Evolutionary conservation across 352 stramenopile genomes (phyloP).

Genomic region (Pythium phragmiticola): DNA sequence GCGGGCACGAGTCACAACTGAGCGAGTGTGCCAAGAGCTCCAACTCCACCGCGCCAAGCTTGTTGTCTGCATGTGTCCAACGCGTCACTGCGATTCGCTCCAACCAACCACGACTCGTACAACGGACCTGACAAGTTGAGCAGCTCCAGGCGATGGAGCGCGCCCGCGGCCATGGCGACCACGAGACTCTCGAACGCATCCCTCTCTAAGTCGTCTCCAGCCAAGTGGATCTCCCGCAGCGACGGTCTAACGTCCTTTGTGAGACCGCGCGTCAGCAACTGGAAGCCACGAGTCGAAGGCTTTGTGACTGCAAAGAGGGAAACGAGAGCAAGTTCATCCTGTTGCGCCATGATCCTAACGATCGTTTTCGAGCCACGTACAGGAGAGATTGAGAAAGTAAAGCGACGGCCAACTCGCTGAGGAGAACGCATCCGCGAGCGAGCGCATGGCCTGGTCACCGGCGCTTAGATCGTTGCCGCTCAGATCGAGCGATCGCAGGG

Average conservation of each 20-base stretch:
- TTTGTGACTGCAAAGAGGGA: conserved; percentile 14
- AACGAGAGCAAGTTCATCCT: not conserved
- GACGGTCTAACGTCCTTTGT: not conserved
- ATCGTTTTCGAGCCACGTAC: conserved; percentile 8
- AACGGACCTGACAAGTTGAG: conserved; percentile 24
- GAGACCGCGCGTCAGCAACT: conserved; percentile 7
- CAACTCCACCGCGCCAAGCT: conserved; percentile 15
- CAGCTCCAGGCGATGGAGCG: conserved; percentile 3
- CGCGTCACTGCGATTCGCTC: not conserved
- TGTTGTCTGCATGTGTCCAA: conserved; percentile 9
- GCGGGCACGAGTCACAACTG: conserved; percentile 12
- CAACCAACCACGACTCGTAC: not conserved
- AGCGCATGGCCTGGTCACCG: conserved; percentile 3
- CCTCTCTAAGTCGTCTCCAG: conserved; percentile 11
- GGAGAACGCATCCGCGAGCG: conserved; percentile 9
- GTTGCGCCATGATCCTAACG: too few species aligned
- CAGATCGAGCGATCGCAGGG: conserved; percentile 18
- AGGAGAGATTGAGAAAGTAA: conserved; percentile 25
- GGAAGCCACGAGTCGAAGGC: conserved; percentile 2
- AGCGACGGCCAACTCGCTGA: conserved; percentile 13
- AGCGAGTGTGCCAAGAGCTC: conserved; percentile 16
- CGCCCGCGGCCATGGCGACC: not conserved
- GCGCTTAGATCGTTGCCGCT: conserved; percentile 24
- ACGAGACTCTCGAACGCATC: conserved; percentile 17
- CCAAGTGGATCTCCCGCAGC: conserved; percentile 8